Conservation (phyloP, 768 basidiomycete genomes). For the Termitomyces sp. region DNA sequence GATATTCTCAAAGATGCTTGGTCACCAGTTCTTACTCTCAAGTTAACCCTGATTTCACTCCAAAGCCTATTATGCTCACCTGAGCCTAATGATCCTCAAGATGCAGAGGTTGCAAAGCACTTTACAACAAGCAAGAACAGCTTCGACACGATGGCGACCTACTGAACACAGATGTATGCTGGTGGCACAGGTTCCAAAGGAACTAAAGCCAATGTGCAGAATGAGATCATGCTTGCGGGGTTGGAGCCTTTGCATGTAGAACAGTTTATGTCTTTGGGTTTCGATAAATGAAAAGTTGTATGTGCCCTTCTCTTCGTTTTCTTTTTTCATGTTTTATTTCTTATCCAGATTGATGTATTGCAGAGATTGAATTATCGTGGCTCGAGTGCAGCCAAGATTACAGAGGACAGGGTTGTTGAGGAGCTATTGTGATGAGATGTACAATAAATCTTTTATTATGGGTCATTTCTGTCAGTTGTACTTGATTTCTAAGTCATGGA, state of each 20-base stretch:
- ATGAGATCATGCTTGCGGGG: conserved; percentile 76
- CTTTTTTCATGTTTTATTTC: conserved; percentile 1
- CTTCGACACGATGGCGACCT: conserved; percentile 90
- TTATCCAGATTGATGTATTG: conserved; percentile 76
- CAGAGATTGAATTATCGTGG: conserved; percentile 86
- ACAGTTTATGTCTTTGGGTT: conserved; percentile 80
- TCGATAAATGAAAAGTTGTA: conserved; percentile 82
- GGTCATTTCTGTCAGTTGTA: not conserved
- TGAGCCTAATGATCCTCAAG: conserved; percentile 95
- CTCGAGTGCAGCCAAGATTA: conserved; percentile 72
- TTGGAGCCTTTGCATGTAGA: conserved; percentile 81
- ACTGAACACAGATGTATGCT: conserved; percentile 94
- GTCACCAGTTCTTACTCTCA: conserved; percentile 93
- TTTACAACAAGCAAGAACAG: conserved; percentile 83
- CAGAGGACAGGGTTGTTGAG: conserved; percentile 82
- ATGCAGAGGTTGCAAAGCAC: conserved; percentile 97
- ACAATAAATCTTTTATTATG: not conserved
- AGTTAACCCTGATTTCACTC: conserved; percentile 92
- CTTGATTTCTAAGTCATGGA: not conserved
- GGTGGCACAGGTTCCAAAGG: conserved; percentile 57
- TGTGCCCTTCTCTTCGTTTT: conserved; percentile 29
- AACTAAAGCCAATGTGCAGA: conserved; percentile 44
- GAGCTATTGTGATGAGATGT: conserved; percentile 64
- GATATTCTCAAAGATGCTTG: conserved; percentile 89
- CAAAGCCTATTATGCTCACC: conserved; percentile 92